These are phyloP conservation scores for Kurtzmaniella quercitrusa DNA, from an alignment of 1,139 yeast genomes.

Conservation along the genomic window DNA sequence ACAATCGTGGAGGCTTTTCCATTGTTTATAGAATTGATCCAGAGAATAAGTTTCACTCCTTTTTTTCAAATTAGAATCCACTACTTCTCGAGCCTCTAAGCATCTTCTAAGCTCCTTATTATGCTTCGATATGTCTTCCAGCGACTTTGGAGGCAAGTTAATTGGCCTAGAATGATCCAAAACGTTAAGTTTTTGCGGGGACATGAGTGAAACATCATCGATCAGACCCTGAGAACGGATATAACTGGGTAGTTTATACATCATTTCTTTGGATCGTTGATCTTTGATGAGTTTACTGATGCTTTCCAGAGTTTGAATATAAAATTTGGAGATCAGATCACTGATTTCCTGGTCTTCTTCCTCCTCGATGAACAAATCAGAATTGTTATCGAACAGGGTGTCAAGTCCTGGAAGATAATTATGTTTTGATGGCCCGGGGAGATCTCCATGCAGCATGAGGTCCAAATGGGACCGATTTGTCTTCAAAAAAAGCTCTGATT, in stretches of 20 bases:
- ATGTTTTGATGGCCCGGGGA: constrained; percentile 24
- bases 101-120: constrained; percentile 35
- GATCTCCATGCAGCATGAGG: constrained; percentile 23
- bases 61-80: not conserved
- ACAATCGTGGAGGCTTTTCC: constrained; percentile 21
- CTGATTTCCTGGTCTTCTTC: constrained; percentile 24
- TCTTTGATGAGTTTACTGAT: constrained; percentile 28
- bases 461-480: constrained; percentile 22
- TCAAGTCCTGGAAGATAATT: constrained; percentile 26
- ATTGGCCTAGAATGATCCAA: constrained; percentile 46
- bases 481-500: constrained; percentile 29
- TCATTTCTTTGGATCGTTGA: constrained; percentile 30
- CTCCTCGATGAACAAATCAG: constrained; percentile 8
- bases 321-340: constrained; percentile 34
- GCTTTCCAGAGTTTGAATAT: constrained; percentile 34
- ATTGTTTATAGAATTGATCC: constrained; percentile 20
- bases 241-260: constrained; percentile 37
- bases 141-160: constrained; percentile 40
- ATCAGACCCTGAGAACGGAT: constrained; percentile 39
- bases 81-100: constrained; percentile 26
- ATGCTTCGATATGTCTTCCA: constrained; percentile 34
- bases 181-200: constrained; percentile 37
- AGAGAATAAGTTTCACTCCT: constrained; percentile 18
- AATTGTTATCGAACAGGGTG: constrained; percentile 2
- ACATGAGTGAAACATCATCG: constrained; percentile 37